Evolutionary conservation across 345 rosid genomes (phyloP).

Genomic region (Aethionema arabicum): DNA sequence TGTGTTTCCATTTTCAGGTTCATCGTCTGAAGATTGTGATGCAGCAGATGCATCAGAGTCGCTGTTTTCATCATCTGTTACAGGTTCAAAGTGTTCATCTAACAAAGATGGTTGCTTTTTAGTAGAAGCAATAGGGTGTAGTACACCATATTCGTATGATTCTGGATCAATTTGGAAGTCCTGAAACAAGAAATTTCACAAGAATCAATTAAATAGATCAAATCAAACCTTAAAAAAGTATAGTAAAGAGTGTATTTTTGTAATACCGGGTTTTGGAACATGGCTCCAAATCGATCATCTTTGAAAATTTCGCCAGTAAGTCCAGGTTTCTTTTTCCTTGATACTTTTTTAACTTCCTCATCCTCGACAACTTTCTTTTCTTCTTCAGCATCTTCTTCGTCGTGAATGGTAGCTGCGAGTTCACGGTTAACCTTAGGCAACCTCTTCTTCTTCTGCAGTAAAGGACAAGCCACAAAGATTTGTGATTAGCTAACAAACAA

Average conservation of each 20-base stretch:
- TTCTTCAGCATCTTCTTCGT: conserved; percentile 57
- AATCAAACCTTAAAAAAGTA: neutral
- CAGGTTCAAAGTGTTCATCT: conserved; percentile 84
- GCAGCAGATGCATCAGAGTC: conserved; percentile 58
- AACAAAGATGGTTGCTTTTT: conserved; percentile 60
- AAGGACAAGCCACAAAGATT: conserved; percentile 25
- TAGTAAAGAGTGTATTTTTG: neutral
- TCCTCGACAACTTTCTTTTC: conserved; percentile 50
- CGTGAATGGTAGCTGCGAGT: conserved; percentile 57
- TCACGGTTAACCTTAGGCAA: conserved; percentile 72
- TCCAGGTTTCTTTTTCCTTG: conserved; percentile 67
- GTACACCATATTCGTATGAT: conserved; percentile 61
- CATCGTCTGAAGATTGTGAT: conserved; percentile 51
- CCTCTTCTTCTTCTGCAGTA: conserved; percentile 58
- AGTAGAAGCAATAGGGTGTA: conserved; percentile 70
- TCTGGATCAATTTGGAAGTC: conserved; percentile 74
- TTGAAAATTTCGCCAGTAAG: conserved; percentile 47
- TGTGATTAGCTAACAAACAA: conserved; percentile 25
- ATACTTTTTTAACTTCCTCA: conserved; percentile 55
- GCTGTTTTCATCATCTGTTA: conserved; percentile 54
- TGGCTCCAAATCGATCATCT: conserved; percentile 54
- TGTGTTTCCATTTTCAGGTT: conserved; percentile 32
- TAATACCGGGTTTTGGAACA: conserved; percentile 68
- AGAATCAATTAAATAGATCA: neutral
- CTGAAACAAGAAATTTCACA: conserved; percentile 41